Base-by-base conservation (phyloP, 2,329 filamentous ascomycete species). In the Arthrocladium fulminans region DNA sequence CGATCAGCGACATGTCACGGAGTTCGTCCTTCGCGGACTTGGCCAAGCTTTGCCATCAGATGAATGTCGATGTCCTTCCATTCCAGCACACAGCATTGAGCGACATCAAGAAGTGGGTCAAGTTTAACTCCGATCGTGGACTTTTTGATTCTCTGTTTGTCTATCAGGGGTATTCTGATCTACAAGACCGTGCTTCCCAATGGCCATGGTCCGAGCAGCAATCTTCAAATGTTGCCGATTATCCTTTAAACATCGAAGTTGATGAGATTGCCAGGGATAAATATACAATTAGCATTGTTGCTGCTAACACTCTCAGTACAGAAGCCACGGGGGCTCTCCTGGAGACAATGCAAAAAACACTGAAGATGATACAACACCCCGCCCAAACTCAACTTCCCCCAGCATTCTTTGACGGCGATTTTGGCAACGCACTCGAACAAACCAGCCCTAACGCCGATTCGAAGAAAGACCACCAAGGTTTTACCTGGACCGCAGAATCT, bases 131-230 rank as follows among this genome's bases (percentile, higher is more conserved):
- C 1, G 65, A 66, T n/a, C 64, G 76, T 35, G 71, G 77, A 0
- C 65, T 90, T 2, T 95, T 96, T 60, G 84, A 94, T 51, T 83
- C 75, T 0, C 69, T 96, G 1, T 94, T 96, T 56, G 84, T 88
- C 0, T 95, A 90, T 61, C 85, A 94, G 59, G 72, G 75, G 29
- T 69, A 77, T 2, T 53, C 59, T 1, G 37, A 51, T 1, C 60
- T 59, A 45, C 48, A n/a, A 53, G 63, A 2, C 57, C 48, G 65
- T 2, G 48, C 57, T 1, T 15, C n/a, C 9, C 7, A 17, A 10
- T 25, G 22, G 44, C 56, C 80, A 1, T 89, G 86, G 82, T 67
- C 65, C 0, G 59, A 75, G 8, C 51, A 73, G 2, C 70, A 77
- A 17, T 72, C 72, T 1, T 61, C 68, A 3, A 65, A 65, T 2